phyloP scores from a whole-genome alignment of 1,284 basidiomycete genomes.

The Porphyrellus sp. region DNA sequence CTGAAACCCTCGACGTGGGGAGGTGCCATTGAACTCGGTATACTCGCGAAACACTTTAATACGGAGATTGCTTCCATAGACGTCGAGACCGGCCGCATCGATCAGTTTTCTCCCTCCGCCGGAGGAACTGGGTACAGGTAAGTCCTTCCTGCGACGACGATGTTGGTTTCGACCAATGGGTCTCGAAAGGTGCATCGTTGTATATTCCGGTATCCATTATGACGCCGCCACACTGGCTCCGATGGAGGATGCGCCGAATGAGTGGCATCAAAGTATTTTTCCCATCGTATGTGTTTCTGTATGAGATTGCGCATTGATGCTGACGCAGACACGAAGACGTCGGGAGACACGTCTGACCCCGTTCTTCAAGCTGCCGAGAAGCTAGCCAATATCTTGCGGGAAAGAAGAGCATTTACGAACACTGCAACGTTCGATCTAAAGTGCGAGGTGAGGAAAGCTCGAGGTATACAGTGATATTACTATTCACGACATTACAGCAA shows the following conservation, averaged over 20 bases:
- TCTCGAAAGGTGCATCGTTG: conserved; percentile 56
- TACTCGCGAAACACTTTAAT: conserved; percentile 76
- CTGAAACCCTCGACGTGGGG: conserved; percentile 83
- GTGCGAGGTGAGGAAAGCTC: conserved; percentile 59
- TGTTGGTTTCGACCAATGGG: conserved; percentile 2
- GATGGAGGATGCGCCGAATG: conserved; percentile 63
- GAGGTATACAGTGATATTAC: conserved; percentile 1
- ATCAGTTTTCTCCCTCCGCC: conserved; percentile 57
- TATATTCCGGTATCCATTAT: conserved; percentile 95
- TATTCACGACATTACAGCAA: conserved; percentile 46
- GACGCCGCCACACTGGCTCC: conserved; percentile 87
- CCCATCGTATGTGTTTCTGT: conserved; percentile 44
- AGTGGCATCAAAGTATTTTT: conserved; percentile 89
- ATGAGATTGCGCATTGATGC: conserved; percentile 9
- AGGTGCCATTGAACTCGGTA: conserved; percentile 86
- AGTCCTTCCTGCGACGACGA: not conserved
- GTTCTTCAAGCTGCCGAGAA: conserved; percentile 66
- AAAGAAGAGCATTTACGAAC: conserved; percentile 84
- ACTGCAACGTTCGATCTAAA: conserved; percentile 86
- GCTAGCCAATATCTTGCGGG: conserved; percentile 69
- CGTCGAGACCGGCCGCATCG: conserved; percentile 88
- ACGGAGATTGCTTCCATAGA: conserved; percentile 90
- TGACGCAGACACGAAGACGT: conserved; percentile 26
- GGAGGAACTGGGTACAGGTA: conserved; percentile 37
- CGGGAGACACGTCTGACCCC: conserved; percentile 44